Percentiles rank a stretch among this genome's conserved stretches.
These are phyloP conservation scores for Durusdinium trenchii DNA, from an alignment of 73 alveolate species.

Conservation along the genomic window DNA sequence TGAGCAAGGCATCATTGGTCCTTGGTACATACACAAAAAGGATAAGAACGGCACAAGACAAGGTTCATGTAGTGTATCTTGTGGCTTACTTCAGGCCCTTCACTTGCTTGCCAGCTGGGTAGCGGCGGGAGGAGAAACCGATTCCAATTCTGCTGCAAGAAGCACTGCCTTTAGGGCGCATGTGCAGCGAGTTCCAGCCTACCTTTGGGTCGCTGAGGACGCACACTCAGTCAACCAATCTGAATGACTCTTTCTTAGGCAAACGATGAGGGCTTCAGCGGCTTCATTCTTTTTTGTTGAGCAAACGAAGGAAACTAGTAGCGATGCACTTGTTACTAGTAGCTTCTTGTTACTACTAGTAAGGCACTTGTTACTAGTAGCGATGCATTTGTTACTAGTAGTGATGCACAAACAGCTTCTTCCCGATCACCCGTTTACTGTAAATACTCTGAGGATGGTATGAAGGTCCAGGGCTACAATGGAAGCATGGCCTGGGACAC, in stretches of 20 bases:
- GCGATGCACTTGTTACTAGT: too few relatives aligned
- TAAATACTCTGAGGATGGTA: conserved; percentile 26
- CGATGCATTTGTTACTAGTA: too few relatives aligned
- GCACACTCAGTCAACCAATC: too few relatives aligned
- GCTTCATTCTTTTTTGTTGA: too few relatives aligned
- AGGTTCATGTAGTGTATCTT: neutral
- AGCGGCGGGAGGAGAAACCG: conserved; percentile 51
- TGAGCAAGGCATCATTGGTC: conserved; percentile 23
- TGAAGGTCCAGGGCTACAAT: conserved; percentile 93
- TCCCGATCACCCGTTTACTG: neutral
- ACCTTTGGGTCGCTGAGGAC: conserved; percentile 95
- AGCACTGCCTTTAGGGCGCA: conserved; percentile 42
- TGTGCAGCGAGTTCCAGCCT: conserved; percentile 62
- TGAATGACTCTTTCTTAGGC: too few relatives aligned
- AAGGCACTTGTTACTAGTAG: too few relatives aligned
- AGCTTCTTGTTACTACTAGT: too few relatives aligned
- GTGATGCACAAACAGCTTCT: neutral
- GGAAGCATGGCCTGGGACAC: conserved; percentile 95
- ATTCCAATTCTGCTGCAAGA: neutral
- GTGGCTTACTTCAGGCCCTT: conserved; percentile 18
- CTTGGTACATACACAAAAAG: too few relatives aligned
- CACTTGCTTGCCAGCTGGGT: conserved; percentile 86
- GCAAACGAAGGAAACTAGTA: too few relatives aligned
- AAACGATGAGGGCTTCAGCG: too few relatives aligned
- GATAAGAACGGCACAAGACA: neutral